phyloP scores from a whole-genome alignment of 768 basidiomycete species.

The Porphyrellus cyaneotinctus region DNA sequence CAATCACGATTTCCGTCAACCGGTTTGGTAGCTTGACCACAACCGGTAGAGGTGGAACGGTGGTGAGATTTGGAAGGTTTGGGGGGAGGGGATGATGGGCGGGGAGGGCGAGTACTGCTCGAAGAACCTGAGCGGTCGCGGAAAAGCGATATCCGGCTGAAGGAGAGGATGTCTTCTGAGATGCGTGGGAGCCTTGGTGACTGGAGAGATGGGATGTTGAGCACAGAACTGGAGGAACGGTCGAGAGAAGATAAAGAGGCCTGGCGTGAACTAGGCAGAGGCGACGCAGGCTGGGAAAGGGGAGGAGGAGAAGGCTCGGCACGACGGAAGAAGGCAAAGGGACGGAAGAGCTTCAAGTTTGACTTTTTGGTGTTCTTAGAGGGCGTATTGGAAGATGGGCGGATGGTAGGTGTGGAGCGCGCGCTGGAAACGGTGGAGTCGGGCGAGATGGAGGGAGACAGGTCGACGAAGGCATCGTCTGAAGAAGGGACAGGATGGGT shows the following conservation, averaged over 20 bases:
- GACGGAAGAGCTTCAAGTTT: constrained; percentile 18
- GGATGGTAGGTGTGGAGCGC: constrained; percentile 21
- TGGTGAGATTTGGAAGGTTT: constrained; percentile 12
- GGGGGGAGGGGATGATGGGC: constrained; percentile 16
- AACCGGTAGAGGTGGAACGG: constrained; percentile 20
- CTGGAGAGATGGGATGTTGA: constrained; percentile 12
- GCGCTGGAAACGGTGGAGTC: constrained; percentile 19
- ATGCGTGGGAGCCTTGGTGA: constrained; percentile 14
- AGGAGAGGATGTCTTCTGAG: constrained; percentile 30
- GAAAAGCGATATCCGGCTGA: constrained; percentile 30
- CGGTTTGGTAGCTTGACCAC: constrained; percentile 5
- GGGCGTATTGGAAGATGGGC: constrained; percentile 2
- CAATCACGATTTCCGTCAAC: constrained; percentile 1
- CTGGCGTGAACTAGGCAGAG: constrained; percentile 13
- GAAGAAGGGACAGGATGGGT: not conserved
- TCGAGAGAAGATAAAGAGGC: constrained; percentile 14
- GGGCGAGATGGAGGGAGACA: constrained; percentile 20
- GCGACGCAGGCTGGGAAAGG: constrained; percentile 3
- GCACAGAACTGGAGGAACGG: constrained; percentile 11
- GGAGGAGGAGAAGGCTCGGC: constrained; percentile 11
- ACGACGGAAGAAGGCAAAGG: constrained; percentile 20
- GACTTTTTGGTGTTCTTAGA: constrained; percentile 3
- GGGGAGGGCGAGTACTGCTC: not conserved
- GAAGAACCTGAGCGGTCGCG: constrained; percentile 22
- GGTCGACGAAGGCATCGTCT: constrained; percentile 4